Evolutionary conservation across 371 early-diverging fungal species (phyloP), one percentile per base, ranked within the genome.

Genomic region (Mucor circinelloides): DNA sequence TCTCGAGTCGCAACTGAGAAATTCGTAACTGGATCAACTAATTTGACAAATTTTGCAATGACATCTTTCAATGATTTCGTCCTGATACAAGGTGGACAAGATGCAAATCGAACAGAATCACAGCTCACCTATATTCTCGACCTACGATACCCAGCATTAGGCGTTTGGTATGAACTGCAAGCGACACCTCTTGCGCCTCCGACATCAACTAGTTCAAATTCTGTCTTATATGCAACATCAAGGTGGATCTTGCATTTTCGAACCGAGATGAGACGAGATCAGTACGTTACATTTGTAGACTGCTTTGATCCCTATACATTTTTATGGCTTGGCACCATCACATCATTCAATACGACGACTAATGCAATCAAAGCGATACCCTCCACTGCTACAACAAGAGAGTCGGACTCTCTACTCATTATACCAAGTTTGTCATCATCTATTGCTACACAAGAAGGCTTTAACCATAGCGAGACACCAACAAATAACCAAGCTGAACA

Each of bases 201-300:
- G 12, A 23, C 64, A 40, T 30, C 67, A 28, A 12, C 40, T 5
- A 17, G 28, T 5, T 34, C 30, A 25, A 17, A 23, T 6, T 19
- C 55, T 23, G 19, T 23, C 31, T 36, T 69, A 17, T 46, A 63
- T 25, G 40, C 60, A 2, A 69, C 69, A 17, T 69, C 69, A 19
- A 59, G 69, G 7, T 69, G 69, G 69, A 46, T 64, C 6, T 17
- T 69, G 23, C 42, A 55, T 64, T 60, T 69, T 44, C 40, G 64
- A 6, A 40, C 31, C 9, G 38, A 58, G 10, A 7, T 10, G 6
- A 21, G 7, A 8, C n/a, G 19, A 2, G 6, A 8, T 15, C 13
- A 21, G 6, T 25, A 63, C 38, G 42, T 30, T 40, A 54, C 34
- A 15, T 38, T 28, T 60, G 55, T 67, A 0, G 44, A 67, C n/a